phyloP scores from a whole-genome alignment of 2,329 filamentous ascomycete species.

The Raffaelea albimanens region DNA sequence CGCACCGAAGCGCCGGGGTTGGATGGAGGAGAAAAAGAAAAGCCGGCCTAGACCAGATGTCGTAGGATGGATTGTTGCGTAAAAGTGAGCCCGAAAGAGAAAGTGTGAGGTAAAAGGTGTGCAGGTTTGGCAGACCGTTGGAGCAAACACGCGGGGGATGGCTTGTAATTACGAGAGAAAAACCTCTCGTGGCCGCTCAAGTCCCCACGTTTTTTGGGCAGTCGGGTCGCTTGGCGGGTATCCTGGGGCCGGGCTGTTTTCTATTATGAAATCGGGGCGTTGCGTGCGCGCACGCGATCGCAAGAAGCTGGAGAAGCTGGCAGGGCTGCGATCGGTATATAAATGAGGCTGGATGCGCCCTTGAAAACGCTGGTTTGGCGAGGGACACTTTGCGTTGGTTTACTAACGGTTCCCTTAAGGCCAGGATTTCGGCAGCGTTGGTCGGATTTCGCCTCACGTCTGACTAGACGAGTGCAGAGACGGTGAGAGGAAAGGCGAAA shows the following conservation, averaged over 20 bases:
- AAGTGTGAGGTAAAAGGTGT: neutral
- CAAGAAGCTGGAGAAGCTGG: neutral
- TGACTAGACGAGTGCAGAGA: neutral
- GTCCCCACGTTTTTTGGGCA: slow-evolving; percentile 11
- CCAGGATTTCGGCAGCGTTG: too few species aligned
- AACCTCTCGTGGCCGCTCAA: slow-evolving; percentile 7
- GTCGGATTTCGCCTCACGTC: neutral
- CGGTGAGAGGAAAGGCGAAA: neutral
- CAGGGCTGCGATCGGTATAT: neutral
- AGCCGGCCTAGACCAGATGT: too few species aligned
- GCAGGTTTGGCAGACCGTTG: slow-evolving; percentile 3
- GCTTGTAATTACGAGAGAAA: slow-evolving; percentile 13
- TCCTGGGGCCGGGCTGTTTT: neutral
- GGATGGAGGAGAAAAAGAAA: neutral
- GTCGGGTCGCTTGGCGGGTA: slow-evolving; percentile 6
- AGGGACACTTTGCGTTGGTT: too few species aligned
- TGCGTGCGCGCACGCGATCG: slow-evolving; percentile 4
- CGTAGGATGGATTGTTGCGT: neutral
- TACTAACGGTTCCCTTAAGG: too few species aligned
- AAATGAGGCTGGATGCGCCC: neutral
- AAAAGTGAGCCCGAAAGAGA: neutral
- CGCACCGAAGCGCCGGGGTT: slow-evolving; percentile 1
- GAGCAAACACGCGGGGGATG: slow-evolving; percentile 9
- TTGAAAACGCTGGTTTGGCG: too few species aligned
- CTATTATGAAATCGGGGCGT: neutral